Evolutionary conservation across 768 basidiomycete genomes (phyloP).

Genomic region (Lactarius sp.): DNA sequence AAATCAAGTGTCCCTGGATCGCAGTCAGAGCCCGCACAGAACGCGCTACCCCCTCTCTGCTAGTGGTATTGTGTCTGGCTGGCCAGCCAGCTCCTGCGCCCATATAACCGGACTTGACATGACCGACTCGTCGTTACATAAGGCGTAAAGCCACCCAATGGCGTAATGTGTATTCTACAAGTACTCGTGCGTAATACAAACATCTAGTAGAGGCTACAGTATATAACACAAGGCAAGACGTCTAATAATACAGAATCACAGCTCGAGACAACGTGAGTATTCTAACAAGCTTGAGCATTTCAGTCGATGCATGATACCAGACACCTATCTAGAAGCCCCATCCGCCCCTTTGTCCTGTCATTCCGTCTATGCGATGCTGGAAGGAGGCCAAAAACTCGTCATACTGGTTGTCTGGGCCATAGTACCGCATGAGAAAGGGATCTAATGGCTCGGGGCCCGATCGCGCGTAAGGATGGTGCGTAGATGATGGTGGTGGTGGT

Average conservation of each 20-base stretch:
- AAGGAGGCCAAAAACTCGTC: slow-evolving; percentile 21
- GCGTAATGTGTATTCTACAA: too few relatives aligned
- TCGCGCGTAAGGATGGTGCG: background rate
- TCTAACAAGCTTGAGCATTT: background rate
- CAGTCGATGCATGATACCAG: background rate
- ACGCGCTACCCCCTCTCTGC: background rate
- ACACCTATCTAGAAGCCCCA: slow-evolving; percentile 15
- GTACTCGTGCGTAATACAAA: too few relatives aligned
- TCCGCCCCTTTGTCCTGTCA: slow-evolving; percentile 20
- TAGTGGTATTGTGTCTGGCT: background rate
- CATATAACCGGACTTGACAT: background rate
- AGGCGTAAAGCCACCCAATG: background rate
- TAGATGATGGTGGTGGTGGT: background rate
- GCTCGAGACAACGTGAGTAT: background rate
- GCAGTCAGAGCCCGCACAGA: background rate
- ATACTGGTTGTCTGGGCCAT: slow-evolving; percentile 1
- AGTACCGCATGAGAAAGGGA: background rate
- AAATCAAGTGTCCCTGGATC: background rate
- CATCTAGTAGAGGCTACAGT: background rate
- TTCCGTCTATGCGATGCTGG: slow-evolving; percentile 18
- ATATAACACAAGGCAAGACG: background rate
- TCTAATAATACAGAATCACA: background rate
- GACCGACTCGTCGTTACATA: background rate
- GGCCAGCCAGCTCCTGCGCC: background rate
- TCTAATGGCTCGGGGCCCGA: background rate